These are phyloP conservation scores for Neohortaea acidophila DNA, from an alignment of 495 filamentous ascomycete species.

Conservation along the genomic window DNA sequence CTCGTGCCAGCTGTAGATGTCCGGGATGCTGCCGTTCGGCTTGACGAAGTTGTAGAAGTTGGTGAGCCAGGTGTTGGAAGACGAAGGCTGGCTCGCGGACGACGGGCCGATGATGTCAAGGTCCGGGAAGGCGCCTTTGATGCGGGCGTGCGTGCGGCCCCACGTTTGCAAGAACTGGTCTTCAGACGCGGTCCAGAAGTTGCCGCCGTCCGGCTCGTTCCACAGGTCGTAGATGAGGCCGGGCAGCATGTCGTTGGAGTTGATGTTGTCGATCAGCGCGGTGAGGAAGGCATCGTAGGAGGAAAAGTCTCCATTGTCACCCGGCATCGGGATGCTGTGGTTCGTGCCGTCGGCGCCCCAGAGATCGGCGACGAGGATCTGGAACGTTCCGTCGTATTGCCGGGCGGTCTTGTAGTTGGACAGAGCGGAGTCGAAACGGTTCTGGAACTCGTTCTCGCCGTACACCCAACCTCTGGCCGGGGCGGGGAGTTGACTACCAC, in stretches of 20 bases:
- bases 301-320: conserved; percentile 30
- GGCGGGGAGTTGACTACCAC: conserved; percentile 25
- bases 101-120: conserved; percentile 25
- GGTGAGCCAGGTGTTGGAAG: conserved; percentile 25
- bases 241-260: conserved; percentile 21
- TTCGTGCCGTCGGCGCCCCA: conserved; percentile 29
- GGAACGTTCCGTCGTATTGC: conserved; percentile 27
- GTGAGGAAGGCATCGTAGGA: conserved; percentile 26
- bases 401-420: conserved; percentile 29
- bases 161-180: conserved; percentile 26
- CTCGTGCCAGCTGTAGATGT: conserved; percentile 28
- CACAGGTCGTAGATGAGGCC: conserved; percentile 29
- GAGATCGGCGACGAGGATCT: conserved; percentile 30
- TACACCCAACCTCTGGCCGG: conserved; percentile 26
- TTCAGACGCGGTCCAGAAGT: conserved; percentile 23
- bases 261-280: conserved; percentile 24
- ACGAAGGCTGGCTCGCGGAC: conserved; percentile 15
- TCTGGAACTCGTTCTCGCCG: conserved; percentile 23
- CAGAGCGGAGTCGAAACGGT: conserved; percentile 28
- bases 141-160: conserved; percentile 17
- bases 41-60: conserved; percentile 20
- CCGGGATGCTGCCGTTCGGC: conserved; percentile 23
- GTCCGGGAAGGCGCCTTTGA: no score
- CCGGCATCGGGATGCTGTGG: conserved; percentile 21
- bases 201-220: conserved; percentile 38